A percentile compares a stretch with the other conserved stretches of the same genome.
phyloP scores from a whole-genome alignment of 2,329 filamentous ascomycete species.

The Cladophialophora carrionii region DNA sequence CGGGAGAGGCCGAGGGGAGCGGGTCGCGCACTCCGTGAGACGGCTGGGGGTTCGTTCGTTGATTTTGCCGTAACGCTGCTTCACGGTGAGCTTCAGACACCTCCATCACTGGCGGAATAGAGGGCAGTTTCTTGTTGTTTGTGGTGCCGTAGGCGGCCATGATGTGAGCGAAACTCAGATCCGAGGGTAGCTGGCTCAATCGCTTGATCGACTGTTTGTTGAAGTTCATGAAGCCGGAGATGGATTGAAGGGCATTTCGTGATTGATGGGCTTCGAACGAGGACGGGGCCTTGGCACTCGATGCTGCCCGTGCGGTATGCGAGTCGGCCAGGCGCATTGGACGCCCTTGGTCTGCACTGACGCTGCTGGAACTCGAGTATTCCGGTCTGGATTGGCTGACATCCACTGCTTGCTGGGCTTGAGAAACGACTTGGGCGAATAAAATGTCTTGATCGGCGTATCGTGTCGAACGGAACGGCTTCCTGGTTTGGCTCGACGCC shows the following conservation, averaged over 20 bases:
- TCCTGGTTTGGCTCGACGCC: background rate
- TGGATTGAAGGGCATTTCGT: slow-evolving; percentile 22
- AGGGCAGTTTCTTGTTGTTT: slow-evolving; percentile 1
- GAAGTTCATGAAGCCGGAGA: slow-evolving; percentile 22
- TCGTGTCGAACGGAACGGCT: slow-evolving; percentile 24
- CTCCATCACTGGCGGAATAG: background rate
- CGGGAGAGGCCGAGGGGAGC: background rate
- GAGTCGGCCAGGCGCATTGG: slow-evolving; percentile 18
- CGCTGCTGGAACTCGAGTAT: background rate
- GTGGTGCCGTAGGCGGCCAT: slow-evolving; percentile 25
- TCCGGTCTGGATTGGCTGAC: slow-evolving; percentile 3
- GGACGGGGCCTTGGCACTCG: slow-evolving; percentile 14
- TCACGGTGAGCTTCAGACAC: background rate
- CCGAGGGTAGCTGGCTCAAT: slow-evolving; percentile 25
- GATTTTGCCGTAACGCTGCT: background rate
- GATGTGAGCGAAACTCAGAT: slow-evolving; percentile 25
- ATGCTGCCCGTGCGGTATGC: slow-evolving; percentile 24
- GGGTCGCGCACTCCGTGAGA: background rate
- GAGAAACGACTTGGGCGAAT: slow-evolving; percentile 27
- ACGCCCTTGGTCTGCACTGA: slow-evolving; percentile 8
- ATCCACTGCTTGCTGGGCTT: slow-evolving; percentile 21
- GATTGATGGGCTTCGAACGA: slow-evolving; percentile 24
- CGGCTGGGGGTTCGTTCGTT: background rate
- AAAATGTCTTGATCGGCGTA: slow-evolving; percentile 24
- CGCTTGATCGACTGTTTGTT: slow-evolving; percentile 29